Base-by-base conservation (phyloP, 768 basidiomycete genomes). In the Termitomyces sp. region DNA sequence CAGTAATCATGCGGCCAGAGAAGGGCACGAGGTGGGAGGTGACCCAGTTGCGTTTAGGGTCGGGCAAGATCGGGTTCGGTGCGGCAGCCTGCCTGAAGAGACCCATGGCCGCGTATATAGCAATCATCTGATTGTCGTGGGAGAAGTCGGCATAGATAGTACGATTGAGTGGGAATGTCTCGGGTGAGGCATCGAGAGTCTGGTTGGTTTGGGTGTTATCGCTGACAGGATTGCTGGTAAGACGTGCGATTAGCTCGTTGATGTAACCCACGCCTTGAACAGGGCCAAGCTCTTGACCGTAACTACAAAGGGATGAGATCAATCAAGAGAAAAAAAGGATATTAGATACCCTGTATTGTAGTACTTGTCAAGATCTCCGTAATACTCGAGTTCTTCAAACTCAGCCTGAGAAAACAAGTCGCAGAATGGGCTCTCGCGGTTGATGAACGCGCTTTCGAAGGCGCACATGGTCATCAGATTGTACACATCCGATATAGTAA, bases 181-280 rank as follows among this genome's bases (percentile, higher is more conserved):
- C 60, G 0, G 83, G 81, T 4, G 78, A 76, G 0, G 73, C 62
- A 64, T 88, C 84, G 27, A 94, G 77, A 0, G 91, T 93, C 10
- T 68, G 69, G 68, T 94, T 94, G 2, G 88, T 89, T 61, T 88
- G 86, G 0, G 90, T 92, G 57, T 77, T 63, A 67, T 92, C 90
- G 38, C 65, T 66, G 27, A 91, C 87, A 1, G 83, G 80, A 15
- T 66, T 68, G 15, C 76, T 76, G 0, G 86, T 89, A 40, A 96
- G 76, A 11, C 94, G 83, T 0, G 91, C 89, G 20, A 95, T 67
- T n/a, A 96, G 80, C 70, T 95, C 93, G 66, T 93, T 94, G 63
- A 90, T 76, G 66, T 89, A 96, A 6, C 93, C 94, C 3, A 94
- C 85, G 31, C 91, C 91, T 65, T 91, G 89, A 7, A 91, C 83